These are phyloP conservation scores for Corynascus novoguineensis DNA, from an alignment of 495 filamentous ascomycete genomes.

Conservation along the genomic window DNA sequence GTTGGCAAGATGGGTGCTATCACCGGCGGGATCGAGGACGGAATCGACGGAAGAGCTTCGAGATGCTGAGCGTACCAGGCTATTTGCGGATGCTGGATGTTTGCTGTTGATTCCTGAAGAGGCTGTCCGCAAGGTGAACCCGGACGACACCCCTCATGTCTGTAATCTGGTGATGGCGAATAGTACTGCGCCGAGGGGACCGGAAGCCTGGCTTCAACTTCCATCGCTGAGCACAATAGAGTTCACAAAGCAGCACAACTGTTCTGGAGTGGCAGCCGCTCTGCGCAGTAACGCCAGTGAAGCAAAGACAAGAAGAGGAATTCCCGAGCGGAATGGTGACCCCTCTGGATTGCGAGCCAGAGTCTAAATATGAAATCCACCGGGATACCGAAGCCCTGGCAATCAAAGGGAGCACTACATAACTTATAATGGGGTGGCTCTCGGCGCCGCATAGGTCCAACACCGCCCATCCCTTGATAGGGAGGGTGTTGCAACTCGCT, in stretches of 20 bases:
- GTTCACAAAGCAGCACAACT: slow-evolving; percentile 1
- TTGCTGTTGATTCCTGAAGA: slow-evolving; percentile 46
- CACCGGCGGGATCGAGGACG: slow-evolving; percentile 31
- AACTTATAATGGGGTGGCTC: slow-evolving; percentile 24
- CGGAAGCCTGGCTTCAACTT: slow-evolving; percentile 24
- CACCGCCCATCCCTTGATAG: slow-evolving; percentile 17
- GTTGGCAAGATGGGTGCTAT: slow-evolving; percentile 38
- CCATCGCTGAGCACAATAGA: slow-evolving; percentile 21
- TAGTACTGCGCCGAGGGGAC: slow-evolving; percentile 28
- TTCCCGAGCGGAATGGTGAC: slow-evolving; percentile 39
- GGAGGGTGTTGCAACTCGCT: slow-evolving; percentile 19
- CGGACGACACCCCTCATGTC: slow-evolving; percentile 18
- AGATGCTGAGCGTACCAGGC: slow-evolving; percentile 36
- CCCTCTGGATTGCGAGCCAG: slow-evolving; percentile 30
- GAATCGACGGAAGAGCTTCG: slow-evolving; percentile 31
- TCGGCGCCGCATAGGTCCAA: slow-evolving; percentile 10
- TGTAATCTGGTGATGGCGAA: slow-evolving; percentile 19
- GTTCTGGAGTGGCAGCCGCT: slow-evolving; percentile 6
- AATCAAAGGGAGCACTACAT: slow-evolving; percentile 19
- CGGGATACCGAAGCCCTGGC: slow-evolving; percentile 8
- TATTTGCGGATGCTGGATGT: slow-evolving; percentile 41
- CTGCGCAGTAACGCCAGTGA: slow-evolving; percentile 25
- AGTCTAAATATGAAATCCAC: slow-evolving; percentile 32
- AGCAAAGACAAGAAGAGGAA: slow-evolving; percentile 51
- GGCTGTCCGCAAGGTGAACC: slow-evolving; percentile 36